A percentile compares a stretch with the other conserved stretches of the same genome.
phyloP scores from a whole-genome alignment of 148 eudicot species.

The Arctostaphylos glauca region DNA sequence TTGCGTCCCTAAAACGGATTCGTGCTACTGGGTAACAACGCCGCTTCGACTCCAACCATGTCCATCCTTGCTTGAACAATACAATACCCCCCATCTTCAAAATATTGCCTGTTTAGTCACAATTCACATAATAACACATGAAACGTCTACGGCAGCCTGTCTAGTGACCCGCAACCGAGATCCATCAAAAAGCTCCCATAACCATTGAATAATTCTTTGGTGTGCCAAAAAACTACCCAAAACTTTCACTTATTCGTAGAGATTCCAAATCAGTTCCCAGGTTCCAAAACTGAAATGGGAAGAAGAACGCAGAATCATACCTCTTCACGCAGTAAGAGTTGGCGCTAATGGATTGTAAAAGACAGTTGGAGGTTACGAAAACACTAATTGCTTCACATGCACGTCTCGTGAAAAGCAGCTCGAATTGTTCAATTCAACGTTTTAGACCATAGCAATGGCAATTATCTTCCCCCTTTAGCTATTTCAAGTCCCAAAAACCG shows the following conservation, averaged over 20 bases:
- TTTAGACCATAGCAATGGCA: conserved; percentile 23
- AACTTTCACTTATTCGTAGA: not conserved
- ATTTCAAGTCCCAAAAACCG: not conserved
- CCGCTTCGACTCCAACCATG: conserved; percentile 73
- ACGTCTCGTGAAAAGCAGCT: conserved; percentile 40
- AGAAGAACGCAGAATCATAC: conserved; percentile 13
- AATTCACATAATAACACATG: not conserved
- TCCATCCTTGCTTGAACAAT: conserved; percentile 77
- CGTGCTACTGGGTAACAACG: conserved; percentile 46
- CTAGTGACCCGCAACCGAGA: too few relatives aligned
- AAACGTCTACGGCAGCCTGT: not conserved
- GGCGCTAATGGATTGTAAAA: too few relatives aligned
- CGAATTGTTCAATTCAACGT: conserved; percentile 12
- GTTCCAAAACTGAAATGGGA: conserved; percentile 4
- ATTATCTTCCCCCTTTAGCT: conserved; percentile 2
- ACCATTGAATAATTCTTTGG: too few relatives aligned
- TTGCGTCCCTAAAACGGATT: conserved; percentile 53
- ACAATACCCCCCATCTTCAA: conserved; percentile 80
- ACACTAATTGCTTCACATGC: conserved; percentile 48
- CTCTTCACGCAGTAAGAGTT: conserved; percentile 22
- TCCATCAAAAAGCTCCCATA: too few relatives aligned
- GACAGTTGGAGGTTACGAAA: conserved; percentile 18
- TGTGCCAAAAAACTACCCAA: not conserved
- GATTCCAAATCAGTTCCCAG: not conserved
- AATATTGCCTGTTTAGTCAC: not conserved